Evolutionary conservation across 1,139 yeast species (phyloP).

Genomic region (Taiozyma sp.): DNA sequence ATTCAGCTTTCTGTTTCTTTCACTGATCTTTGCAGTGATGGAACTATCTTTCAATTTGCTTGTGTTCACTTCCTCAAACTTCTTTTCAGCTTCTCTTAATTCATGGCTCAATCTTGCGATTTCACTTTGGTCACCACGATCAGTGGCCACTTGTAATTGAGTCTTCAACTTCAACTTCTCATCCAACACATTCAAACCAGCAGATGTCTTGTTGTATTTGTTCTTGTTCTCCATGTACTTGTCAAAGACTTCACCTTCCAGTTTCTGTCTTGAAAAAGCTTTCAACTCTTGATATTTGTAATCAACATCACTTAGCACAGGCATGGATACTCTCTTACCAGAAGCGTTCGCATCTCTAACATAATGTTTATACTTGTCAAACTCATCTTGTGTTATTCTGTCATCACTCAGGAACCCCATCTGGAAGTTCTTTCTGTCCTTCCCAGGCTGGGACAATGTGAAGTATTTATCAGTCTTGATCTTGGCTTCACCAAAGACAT

Average conservation of each 20-base stretch:
- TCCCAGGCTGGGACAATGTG: constrained; percentile 48
- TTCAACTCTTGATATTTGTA: constrained; percentile 59
- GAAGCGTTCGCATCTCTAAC: constrained; percentile 55
- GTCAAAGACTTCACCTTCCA: constrained; percentile 75
- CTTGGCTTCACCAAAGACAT: constrained; percentile 42
- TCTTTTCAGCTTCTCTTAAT: constrained; percentile 40
- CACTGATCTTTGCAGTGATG: constrained; percentile 33
- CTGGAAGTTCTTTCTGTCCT: constrained; percentile 61
- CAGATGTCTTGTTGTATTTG: constrained; percentile 47
- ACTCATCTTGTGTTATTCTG: constrained; percentile 63
- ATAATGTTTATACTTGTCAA: constrained; percentile 60
- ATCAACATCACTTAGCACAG: constrained; percentile 62
- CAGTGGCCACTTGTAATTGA: constrained; percentile 72
- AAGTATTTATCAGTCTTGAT: constrained; percentile 57
- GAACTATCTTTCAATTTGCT: constrained; percentile 29
- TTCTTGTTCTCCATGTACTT: constrained; percentile 74
- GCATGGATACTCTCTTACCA: constrained; percentile 33
- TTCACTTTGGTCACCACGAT: constrained; percentile 50
- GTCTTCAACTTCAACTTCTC: constrained; percentile 71
- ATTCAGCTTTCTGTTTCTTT: constrained; percentile 77
- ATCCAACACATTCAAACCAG: constrained; percentile 67
- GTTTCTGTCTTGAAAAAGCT: constrained; percentile 55
- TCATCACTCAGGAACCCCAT: constrained; percentile 80
- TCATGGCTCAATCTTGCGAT: constrained; percentile 38
- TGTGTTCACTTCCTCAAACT: constrained; percentile 39